Percentiles rank a stretch among this genome's conserved stretches.
These are phyloP conservation scores for Cephaloascus fragrans DNA, from an alignment of 805 yeast species.

Conservation along the genomic window DNA sequence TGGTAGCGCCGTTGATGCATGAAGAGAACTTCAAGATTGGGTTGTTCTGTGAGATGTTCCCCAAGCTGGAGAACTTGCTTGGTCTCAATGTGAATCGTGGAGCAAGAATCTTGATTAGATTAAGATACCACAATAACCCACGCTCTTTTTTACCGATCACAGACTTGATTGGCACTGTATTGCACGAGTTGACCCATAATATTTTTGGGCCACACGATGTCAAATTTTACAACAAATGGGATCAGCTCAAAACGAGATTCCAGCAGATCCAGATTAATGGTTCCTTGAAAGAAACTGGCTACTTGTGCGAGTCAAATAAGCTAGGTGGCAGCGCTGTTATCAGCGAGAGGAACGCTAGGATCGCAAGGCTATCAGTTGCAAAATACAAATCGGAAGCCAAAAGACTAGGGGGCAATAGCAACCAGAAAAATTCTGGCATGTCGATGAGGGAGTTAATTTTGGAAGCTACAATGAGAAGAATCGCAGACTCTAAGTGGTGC, in stretches of 20 bases:
- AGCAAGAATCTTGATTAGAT: constrained; percentile 56
- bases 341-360: constrained; percentile 24
- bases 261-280: constrained; percentile 31
- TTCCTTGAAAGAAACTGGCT: constrained; percentile 34
- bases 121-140: constrained; percentile 50
- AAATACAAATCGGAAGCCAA: constrained; percentile 30
- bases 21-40: constrained; percentile 57
- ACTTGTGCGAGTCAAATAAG: constrained; percentile 35
- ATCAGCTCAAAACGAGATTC: constrained; percentile 45
- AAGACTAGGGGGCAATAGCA: constrained; percentile 15
- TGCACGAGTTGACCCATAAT: constrained; percentile 86
- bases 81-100: constrained; percentile 85
- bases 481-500: constrained; percentile 31
- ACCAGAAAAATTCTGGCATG: constrained; percentile 1
- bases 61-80: constrained; percentile 51
- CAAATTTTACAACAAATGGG: constrained; percentile 55
- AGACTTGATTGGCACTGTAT: constrained; percentile 68
- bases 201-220: constrained; percentile 71
- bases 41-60: constrained; percentile 70
- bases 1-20: constrained; percentile 74
- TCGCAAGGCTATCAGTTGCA: constrained; percentile 26
- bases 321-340: constrained; percentile 26
- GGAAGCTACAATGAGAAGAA: constrained; percentile 28
- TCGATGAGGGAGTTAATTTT: constrained; percentile 16
- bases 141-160: constrained; percentile 49